Conservation (phyloP, 2,329 filamentous ascomycete species). For the Aspergillus luchuensis region DNA sequence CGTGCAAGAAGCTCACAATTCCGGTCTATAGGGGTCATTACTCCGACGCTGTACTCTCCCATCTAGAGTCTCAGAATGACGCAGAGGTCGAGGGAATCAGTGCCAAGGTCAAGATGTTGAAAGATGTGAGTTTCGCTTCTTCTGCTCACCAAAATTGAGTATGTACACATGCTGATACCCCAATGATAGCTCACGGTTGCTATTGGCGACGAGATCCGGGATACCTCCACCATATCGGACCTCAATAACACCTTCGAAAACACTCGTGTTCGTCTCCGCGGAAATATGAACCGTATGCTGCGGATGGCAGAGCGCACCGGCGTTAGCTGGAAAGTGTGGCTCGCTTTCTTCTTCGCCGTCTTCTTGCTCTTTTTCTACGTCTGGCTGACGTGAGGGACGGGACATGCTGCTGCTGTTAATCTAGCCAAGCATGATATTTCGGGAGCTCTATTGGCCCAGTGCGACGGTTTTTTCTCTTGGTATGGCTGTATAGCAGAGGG, state of each 20-base stretch:
- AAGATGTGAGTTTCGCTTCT: slow-evolving; percentile 68
- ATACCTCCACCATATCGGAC: slow-evolving; percentile 82
- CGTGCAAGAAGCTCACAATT: slow-evolving; percentile 1
- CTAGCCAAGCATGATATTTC: neutral
- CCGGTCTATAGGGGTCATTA: slow-evolving; percentile 72
- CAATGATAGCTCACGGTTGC: slow-evolving; percentile 74
- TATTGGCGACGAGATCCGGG: slow-evolving; percentile 93
- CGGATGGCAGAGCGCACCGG: slow-evolving; percentile 92
- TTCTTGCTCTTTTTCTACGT: slow-evolving; percentile 86
- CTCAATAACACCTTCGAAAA: slow-evolving; percentile 95
- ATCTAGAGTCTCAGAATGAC: slow-evolving; percentile 95
- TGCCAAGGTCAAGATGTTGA: slow-evolving; percentile 85
- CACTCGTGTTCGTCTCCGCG: slow-evolving; percentile 75
- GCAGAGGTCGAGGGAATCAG: slow-evolving; percentile 85
- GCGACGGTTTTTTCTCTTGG: neutral
- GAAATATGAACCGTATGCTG: slow-evolving; percentile 97
- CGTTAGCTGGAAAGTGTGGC: slow-evolving; percentile 94
- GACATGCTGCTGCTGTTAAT: neutral
- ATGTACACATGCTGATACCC: slow-evolving; percentile 3
- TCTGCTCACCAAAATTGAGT: neutral
- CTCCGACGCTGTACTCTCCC: slow-evolving; percentile 84
- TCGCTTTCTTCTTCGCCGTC: slow-evolving; percentile 83
- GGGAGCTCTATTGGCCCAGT: neutral
- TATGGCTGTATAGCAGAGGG: neutral
- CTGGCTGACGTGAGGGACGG: slow-evolving; percentile 70